Evolutionary conservation across 2,329 filamentous ascomycete species (phyloP).

Genomic region (Fusarium liriodendri): DNA sequence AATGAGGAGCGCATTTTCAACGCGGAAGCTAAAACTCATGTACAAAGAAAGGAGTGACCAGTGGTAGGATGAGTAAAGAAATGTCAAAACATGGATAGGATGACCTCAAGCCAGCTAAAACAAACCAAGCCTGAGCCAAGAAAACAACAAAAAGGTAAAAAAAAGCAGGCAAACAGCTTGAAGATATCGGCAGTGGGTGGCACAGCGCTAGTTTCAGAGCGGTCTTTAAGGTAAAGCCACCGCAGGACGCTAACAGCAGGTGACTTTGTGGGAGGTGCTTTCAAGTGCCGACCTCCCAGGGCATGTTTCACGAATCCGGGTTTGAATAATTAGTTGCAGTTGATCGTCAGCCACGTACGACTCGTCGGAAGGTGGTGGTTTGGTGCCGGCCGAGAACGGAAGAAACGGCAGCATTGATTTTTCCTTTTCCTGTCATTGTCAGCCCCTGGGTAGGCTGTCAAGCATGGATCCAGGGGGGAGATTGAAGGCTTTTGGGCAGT

Average conservation of each 20-base stretch:
- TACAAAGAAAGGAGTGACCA: neutral
- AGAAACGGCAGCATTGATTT: neutral
- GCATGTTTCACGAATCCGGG: neutral
- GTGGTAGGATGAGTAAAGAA: neutral
- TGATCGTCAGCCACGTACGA: neutral
- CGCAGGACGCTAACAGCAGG: neutral
- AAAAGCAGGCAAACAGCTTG: neutral
- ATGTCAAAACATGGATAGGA: neutral
- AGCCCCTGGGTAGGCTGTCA: neutral
- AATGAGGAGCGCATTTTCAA: slow-evolving; percentile 30
- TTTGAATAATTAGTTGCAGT: neutral
- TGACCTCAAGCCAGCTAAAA: neutral
- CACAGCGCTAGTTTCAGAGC: neutral
- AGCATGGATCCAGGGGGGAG: neutral
- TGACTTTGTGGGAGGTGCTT: neutral
- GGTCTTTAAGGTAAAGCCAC: neutral
- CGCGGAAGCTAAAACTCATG: neutral
- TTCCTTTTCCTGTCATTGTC: neutral
- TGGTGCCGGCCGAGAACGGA: neutral
- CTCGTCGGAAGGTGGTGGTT: neutral
- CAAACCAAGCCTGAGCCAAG: neutral
- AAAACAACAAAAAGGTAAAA: neutral
- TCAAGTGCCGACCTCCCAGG: neutral
- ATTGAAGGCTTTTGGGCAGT: neutral
- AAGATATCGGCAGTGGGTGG: neutral